Evolutionary conservation across 306 rosid species (phyloP), one percentile per base, ranked within the genome.

Genomic region (Begonia masoniana): DNA sequence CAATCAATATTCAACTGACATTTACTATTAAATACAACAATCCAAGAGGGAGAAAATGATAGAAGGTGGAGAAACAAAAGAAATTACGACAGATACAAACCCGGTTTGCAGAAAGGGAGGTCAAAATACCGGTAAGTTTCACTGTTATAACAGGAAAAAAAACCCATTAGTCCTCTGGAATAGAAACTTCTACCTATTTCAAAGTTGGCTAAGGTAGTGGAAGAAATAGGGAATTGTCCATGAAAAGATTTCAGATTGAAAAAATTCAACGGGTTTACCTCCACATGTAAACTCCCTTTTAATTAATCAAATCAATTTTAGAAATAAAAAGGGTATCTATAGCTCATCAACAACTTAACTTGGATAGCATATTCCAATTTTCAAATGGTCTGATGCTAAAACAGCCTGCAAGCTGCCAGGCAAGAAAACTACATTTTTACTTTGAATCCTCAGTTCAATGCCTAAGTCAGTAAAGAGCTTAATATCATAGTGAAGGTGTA

Each of bases 71-170:
- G 31, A 12, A 10, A 10, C 3, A 15, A 31, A 4, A 49, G 43
- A 14, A 4, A 52, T 21, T 45, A 43, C 19, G 6, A 62, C 14
- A 9, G 41, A 51, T 43, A 52, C 88, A 36, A 69, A 88, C 95
- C 95, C 78, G 69, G 82, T 0, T 57, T 13, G 67, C 95, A 89
- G 74, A 85, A 85, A 24, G 95, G 85, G 15, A 85, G 87, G 63
- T 85, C 95, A 64, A 74, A 85, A 51, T 80, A 89, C 14, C 89
- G 87, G 43, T 77, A 77, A 10, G 83, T 77, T 63, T 77, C 83
- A 54, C 83, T 77, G 74, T 5, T 57, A 62, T 16, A 55, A 47
- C 65, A 12, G 61, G 51, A 16, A 49, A 62, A 13, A 41, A 0
- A 1, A 12, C 41, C 50, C 21, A 64, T 21, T 54, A 41, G 49